A percentile compares a stretch with the other conserved stretches of the same genome.
phyloP scores from a whole-genome alignment of 441 rosid species.

The Codiaeum variegatum region DNA sequence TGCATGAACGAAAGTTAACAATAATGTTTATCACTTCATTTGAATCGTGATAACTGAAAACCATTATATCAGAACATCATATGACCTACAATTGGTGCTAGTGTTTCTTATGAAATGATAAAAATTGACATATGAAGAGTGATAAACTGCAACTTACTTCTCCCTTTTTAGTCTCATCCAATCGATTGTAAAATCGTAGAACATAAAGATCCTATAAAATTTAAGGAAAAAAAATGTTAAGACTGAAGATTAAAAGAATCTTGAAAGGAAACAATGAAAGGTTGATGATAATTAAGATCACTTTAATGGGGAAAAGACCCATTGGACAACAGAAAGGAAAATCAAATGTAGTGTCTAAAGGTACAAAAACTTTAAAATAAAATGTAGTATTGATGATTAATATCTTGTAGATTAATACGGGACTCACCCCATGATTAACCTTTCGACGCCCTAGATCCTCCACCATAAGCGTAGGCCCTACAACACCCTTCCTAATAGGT shows the following conservation, averaged over 20 bases:
- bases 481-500: conserved; percentile 85
- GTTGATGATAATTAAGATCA: neutral
- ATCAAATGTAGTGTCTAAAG: conserved; percentile 3
- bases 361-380: neutral
- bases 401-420: neutral
- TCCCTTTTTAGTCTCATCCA: conserved; percentile 82
- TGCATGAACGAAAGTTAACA: neutral
- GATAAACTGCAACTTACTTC: conserved; percentile 57
- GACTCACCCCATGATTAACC: conserved; percentile 60
- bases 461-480: conserved; percentile 73
- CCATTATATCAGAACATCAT: neutral
- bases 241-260: neutral
- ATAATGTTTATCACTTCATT: neutral
- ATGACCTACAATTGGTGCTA: neutral
- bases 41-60: neutral
- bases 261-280: neutral
- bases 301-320: neutral
- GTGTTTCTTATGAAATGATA: neutral
- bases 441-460: conserved; percentile 84
- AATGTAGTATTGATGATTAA: neutral
- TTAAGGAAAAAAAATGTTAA: neutral
- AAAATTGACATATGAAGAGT: conserved; percentile 6
- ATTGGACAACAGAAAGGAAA: neutral
- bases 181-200: conserved; percentile 59
- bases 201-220: conserved; percentile 66